Percentiles rank a stretch among this genome's conserved stretches.
Evolutionary conservation across 306 rosid species (phyloP).

Genomic region (Abrus pulchellus): DNA sequence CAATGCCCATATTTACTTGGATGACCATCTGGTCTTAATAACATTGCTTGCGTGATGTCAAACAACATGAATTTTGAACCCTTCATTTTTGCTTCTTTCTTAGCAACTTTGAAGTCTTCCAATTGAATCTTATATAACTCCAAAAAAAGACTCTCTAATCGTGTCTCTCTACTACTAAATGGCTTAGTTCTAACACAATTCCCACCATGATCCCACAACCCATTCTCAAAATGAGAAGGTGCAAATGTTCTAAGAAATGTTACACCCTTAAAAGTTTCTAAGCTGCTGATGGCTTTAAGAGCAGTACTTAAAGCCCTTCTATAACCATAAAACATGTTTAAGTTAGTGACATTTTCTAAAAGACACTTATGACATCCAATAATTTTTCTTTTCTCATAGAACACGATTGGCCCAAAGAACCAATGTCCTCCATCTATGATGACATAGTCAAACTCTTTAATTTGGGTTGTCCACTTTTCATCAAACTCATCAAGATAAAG

Average conservation of each 20-base stretch:
- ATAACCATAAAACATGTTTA: slow-evolving; percentile 69
- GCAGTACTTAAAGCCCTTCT: slow-evolving; percentile 69
- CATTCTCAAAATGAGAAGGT: slow-evolving; percentile 83
- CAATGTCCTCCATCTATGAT: slow-evolving; percentile 79
- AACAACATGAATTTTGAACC: slow-evolving; percentile 68
- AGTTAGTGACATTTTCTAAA: slow-evolving; percentile 60
- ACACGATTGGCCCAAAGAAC: slow-evolving; percentile 68
- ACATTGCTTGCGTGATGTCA: slow-evolving; percentile 70
- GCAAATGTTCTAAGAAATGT: slow-evolving; percentile 66
- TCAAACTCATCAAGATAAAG: slow-evolving; percentile 78
- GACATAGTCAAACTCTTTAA: slow-evolving; percentile 65
- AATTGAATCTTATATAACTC: slow-evolving; percentile 72
- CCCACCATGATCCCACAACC: slow-evolving; percentile 82
- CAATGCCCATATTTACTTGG: slow-evolving; percentile 78
- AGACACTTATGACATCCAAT: slow-evolving; percentile 76
- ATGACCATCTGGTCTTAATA: slow-evolving; percentile 86
- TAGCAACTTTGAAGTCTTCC: slow-evolving; percentile 69
- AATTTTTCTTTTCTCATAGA: slow-evolving; percentile 56
- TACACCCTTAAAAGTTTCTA: slow-evolving; percentile 63
- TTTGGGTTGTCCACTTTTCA: slow-evolving; percentile 62
- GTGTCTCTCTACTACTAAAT: slow-evolving; percentile 62
- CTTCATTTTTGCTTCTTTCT: slow-evolving; percentile 56
- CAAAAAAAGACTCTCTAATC: slow-evolving; percentile 54
- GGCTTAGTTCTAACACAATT: slow-evolving; percentile 74
- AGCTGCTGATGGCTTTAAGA: slow-evolving; percentile 61